phyloP scores from a whole-genome alignment of 2,329 filamentous ascomycete species.

The Trichophyton simii region DNA sequence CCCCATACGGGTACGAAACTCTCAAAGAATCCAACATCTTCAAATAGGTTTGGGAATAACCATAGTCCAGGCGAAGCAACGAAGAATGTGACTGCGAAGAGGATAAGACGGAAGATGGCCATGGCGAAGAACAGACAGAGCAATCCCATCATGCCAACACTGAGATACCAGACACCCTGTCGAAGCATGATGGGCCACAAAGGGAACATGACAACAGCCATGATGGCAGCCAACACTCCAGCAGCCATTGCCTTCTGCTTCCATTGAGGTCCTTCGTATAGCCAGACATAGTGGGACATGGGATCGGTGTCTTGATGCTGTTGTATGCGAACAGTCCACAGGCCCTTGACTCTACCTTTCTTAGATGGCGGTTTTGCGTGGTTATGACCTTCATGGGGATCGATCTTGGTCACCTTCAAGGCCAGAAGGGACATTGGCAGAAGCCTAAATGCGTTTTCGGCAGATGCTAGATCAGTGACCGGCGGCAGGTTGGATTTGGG shows the following conservation, averaged over 20 bases:
- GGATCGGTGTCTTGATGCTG: constrained; percentile 69
- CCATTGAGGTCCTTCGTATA: constrained; percentile 88
- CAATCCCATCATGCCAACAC: constrained; percentile 81
- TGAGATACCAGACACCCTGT: constrained; percentile 92
- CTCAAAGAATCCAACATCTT: constrained; percentile 96
- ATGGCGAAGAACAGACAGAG: constrained; percentile 92
- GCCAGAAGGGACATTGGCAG: constrained; percentile 90
- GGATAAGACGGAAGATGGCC: constrained; percentile 89
- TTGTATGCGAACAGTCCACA: constrained; percentile 92
- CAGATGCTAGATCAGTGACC: constrained; percentile 74
- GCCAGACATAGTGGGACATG: constrained; percentile 81
- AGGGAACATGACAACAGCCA: constrained; percentile 85
- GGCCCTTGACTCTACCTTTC: constrained; percentile 81
- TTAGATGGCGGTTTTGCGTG: constrained; percentile 53
- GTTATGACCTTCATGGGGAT: constrained; percentile 63
- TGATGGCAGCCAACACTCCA: constrained; percentile 69
- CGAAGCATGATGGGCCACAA: constrained; percentile 87
- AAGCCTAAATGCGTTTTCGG: constrained; percentile 89
- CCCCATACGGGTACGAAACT: constrained; percentile 94
- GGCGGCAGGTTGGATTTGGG: constrained; percentile 84
- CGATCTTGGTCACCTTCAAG: constrained; percentile 72
- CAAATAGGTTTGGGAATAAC: constrained; percentile 95
- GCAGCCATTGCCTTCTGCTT: constrained; percentile 86
- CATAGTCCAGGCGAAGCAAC: constrained; percentile 75
- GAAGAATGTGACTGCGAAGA: constrained; percentile 90